Base-by-base conservation (phyloP, 2,329 filamentous ascomycete species). In the Calonectria crousiana region DNA sequence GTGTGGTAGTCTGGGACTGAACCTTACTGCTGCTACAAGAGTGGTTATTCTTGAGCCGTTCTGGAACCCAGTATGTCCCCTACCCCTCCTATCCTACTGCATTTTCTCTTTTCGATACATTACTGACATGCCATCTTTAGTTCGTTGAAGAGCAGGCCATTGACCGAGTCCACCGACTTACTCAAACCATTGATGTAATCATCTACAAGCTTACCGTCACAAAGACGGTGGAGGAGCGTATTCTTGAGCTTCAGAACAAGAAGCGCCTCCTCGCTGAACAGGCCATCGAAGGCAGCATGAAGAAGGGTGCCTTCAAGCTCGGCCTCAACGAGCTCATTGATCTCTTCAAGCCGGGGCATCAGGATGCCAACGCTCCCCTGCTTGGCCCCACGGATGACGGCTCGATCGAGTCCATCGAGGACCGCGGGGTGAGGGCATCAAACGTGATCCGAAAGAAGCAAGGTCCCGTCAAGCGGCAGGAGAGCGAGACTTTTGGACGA, bases 61-160 rank as follows among this genome's bases (percentile, higher is more conserved):
- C 85, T 99, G 97, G 97, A 99, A 99, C 84, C 97, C 95, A 3
- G 92, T 94, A 88, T 83, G 91, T 87, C 18, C 41, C 10, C n/a
- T 87, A 16, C 41, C 10, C n/a, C 11, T 14, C 20, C 30, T 34
- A 38, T 41, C 8, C 8, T 16, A 8, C 13, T 60, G 32, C 3
- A 51, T 20, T 30, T 30, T 30, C 69, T 30, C 6, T 26, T 47
- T 47, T 10, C 9, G 18, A 18, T 13, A 20, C 3, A 47, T 44
- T 71, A 4, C 72, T 78, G 67, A 77, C 76, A 38, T 53, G 69
- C 34, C 10, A 18, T 71, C n/a, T 38, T 18, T 78, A 95, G 91
- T 99, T 99, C 82, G 95, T 99, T 41, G 97, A 99, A 87, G 97
- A 99, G 84, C 97, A 99, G 88, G 97, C 97, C 64, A 99, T 99